Base-by-base conservation (phyloP, 495 filamentous ascomycete genomes). In the Aspergillus asperescens region DNA sequence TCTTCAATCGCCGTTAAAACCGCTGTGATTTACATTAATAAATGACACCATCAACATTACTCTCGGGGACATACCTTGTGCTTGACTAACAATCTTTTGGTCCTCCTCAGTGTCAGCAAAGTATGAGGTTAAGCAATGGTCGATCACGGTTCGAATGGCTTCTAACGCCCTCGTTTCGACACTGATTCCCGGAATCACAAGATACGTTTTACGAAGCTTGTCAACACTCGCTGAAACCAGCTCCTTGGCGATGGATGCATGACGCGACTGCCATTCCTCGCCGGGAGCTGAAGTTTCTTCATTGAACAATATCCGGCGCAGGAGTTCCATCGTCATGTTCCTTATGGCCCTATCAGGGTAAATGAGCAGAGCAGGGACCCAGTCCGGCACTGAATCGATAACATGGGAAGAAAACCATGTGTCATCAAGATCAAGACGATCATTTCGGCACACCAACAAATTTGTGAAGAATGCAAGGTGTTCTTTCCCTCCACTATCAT, bases 321-420 rank as follows among this genome's bases (percentile, higher is more conserved):
- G 60, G 42, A 86, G 68, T 4, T 70, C 69, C 43, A 83, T 74
- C 1, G 82, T 80, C 24, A 71, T 69, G 13, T 67, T 63, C 19
- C 81, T 79, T 20, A 88, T 74, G 3, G 61, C 50, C 10, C 66
- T 64, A 34, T 88, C 84, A 15, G 68, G 76, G 56, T 84, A 86
- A 38, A 79, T 78, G 16, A 90, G 73, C 22, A 93, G 61, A 2
- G 81, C 76, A 7, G 88, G 88, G 1, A 74, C 83, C 84, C 86
- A 90, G 28, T 76, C 66, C 0, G 78, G 74, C 9, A 89, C 64
- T 15, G 69, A 73, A 7, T 80, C 71, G n/a, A 84, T 67, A 9
- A 80, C 73, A 28, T 69, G 60, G 20, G 59, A 62, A 41, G 60
- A 57, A 40, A 81, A 77, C 55, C 70, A 69, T 5, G 56, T 42